Conservation (phyloP, 768 basidiomycete genomes). For the Mycena belliarum region DNA sequence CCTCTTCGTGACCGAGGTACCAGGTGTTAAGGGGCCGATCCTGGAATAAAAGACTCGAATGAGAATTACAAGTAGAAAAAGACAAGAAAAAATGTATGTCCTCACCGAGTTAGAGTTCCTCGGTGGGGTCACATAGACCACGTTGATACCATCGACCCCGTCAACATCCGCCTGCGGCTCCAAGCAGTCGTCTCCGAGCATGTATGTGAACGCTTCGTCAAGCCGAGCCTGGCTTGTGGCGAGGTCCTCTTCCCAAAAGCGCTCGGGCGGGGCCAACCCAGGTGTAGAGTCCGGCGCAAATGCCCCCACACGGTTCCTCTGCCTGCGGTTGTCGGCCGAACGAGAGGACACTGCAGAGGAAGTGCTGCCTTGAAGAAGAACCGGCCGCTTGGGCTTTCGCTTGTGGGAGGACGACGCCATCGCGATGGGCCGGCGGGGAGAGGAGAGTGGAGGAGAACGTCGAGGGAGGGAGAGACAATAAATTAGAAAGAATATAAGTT, state of each 20-base stretch:
- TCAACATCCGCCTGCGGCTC: not conserved
- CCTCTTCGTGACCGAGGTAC: not conserved
- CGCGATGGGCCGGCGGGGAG: not conserved
- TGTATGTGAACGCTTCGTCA: not conserved
- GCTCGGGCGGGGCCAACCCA: no score
- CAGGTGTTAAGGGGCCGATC: constrained; percentile 1
- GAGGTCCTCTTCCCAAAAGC: no score
- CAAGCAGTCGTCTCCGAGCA: not conserved
- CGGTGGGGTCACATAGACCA: not conserved
- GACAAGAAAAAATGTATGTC: not conserved
- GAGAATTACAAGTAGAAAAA: not conserved
- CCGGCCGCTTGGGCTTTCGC: not conserved
- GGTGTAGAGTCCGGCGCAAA: not conserved
- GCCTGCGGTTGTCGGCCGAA: not conserved
- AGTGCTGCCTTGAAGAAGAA: not conserved
- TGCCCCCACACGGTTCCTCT: not conserved
- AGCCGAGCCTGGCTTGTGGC: no score
- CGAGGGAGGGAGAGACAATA: not conserved
- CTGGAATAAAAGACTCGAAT: not conserved
- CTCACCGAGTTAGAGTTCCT: not conserved
- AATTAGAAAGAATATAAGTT: not conserved
- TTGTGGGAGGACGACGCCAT: not conserved
- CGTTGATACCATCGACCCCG: not conserved
- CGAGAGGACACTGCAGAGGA: not conserved
- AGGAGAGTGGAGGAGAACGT: not conserved